These are phyloP conservation scores for Bipolaris sorokiniana DNA, from an alignment of 2,329 filamentous ascomycete species.

Conservation along the genomic window DNA sequence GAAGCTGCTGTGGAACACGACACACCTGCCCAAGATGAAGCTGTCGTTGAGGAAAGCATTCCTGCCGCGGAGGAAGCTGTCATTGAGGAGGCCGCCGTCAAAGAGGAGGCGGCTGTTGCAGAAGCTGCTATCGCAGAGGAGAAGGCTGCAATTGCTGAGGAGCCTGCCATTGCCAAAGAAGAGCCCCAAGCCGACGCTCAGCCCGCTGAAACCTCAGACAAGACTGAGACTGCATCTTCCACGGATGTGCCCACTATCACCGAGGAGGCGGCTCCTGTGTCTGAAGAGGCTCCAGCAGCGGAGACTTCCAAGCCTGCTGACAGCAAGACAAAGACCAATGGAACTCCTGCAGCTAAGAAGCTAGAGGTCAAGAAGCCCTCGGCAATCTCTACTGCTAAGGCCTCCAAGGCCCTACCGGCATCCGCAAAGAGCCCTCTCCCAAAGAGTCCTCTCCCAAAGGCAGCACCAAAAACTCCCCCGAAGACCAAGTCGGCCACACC, in stretches of 20 bases:
- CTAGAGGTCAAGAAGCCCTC: constrained; percentile 40
- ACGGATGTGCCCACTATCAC: constrained; percentile 46
- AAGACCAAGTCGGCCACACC: constrained; percentile 29
- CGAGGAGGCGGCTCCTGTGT: constrained; percentile 46
- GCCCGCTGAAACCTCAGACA: constrained; percentile 50
- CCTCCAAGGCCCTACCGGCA: constrained; percentile 25
- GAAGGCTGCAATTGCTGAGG: constrained; percentile 2
- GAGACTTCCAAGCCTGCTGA: constrained; percentile 5
- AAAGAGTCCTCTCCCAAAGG: constrained; percentile 43
- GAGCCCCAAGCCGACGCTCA: background rate
- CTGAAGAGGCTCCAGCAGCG: constrained; percentile 1
- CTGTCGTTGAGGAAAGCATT: constrained; percentile 33
- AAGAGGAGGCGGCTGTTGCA: background rate
- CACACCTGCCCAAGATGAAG: constrained; percentile 8
- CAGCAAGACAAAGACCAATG: constrained; percentile 27
- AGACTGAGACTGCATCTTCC: constrained; percentile 49
- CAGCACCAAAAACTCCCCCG: constrained; percentile 40
- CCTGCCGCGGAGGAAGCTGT: background rate
- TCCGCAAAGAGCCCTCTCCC: constrained; percentile 44
- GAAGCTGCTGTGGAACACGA: constrained; percentile 47
- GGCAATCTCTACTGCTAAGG: constrained; percentile 42
- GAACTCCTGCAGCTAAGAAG: constrained; percentile 13
- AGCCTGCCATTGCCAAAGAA: background rate
- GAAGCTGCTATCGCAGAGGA: constrained; percentile 27
- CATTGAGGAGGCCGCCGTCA: constrained; percentile 3